These are phyloP conservation scores for Rostrohypoxylon terebratum DNA, from an alignment of 495 filamentous ascomycete species.

Conservation along the genomic window DNA sequence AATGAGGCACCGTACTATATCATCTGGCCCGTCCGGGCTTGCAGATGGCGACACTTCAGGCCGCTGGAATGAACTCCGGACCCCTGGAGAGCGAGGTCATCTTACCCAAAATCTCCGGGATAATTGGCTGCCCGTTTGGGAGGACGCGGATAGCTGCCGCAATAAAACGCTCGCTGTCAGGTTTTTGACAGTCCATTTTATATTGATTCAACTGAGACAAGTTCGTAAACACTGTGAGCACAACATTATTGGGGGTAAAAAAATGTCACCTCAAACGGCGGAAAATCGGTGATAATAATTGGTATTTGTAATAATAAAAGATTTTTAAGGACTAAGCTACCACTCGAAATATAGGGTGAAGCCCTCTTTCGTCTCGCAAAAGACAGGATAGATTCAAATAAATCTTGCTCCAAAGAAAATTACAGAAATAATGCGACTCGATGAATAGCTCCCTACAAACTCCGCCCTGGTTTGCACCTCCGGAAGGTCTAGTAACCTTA, in stretches of 20 bases:
- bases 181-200: constrained; percentile 9
- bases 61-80: background rate
- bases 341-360: background rate
- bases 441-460: constrained; percentile 11
- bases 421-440: constrained; percentile 9
- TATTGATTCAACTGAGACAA: constrained; percentile 4
- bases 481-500: constrained; percentile 43
- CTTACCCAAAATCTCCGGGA: constrained; percentile 1
- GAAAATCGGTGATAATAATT: background rate
- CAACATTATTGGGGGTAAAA: background rate
- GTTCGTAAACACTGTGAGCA: constrained; percentile 3
- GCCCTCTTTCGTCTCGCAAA: background rate
- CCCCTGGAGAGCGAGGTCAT: background rate
- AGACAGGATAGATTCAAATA: constrained; percentile 1
- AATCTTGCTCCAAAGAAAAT: constrained; percentile 1
- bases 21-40: constrained; percentile 11
- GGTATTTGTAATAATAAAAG: background rate
- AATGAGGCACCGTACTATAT: constrained; percentile 30
- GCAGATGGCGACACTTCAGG: constrained; percentile 7
- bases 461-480: constrained; percentile 30
- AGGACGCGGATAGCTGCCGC: constrained; percentile 13
- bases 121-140: background rate
- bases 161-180: constrained; percentile 8
- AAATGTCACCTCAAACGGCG: background rate
- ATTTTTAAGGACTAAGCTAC: constrained; percentile 8